Conservation (phyloP, 345 rosid species). For the Sapria himalayana region DNA sequence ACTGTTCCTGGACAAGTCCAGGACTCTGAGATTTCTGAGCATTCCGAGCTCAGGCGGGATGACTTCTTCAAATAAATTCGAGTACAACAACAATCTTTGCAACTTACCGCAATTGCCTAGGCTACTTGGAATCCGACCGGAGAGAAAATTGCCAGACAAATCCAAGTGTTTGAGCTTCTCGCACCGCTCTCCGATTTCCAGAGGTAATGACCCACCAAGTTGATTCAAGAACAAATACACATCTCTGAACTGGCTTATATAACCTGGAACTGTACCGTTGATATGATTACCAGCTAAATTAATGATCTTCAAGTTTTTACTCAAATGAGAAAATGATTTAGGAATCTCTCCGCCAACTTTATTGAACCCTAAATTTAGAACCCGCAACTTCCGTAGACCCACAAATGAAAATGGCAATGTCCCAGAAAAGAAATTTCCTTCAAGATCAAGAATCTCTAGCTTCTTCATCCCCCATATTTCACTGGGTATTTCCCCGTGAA, state of each 20-base stretch:
- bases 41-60: constrained; percentile 47
- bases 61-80: constrained; percentile 57
- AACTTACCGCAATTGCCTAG: constrained; percentile 42
- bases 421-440: constrained; percentile 39
- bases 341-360: constrained; percentile 42
- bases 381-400: constrained; percentile 35
- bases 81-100: constrained; percentile 42
- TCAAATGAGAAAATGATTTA: constrained; percentile 15
- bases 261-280: constrained; percentile 53
- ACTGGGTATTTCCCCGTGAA: constrained; percentile 39
- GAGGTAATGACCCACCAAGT: constrained; percentile 42
- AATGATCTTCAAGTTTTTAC: constrained; percentile 30
- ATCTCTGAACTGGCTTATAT: constrained; percentile 36
- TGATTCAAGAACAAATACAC: constrained; percentile 41
- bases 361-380: constrained; percentile 70
- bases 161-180: constrained; percentile 69
- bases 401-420: constrained; percentile 25
- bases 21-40: constrained; percentile 55
- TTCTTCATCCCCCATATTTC: constrained; percentile 66
- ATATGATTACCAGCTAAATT: constrained; percentile 59
- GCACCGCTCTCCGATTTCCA: constrained; percentile 42
- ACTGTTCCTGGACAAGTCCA: constrained; percentile 72
- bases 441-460: constrained; percentile 77
- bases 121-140: constrained; percentile 43
- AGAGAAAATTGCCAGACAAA: constrained; percentile 54